Evolutionary conservation across 805 yeast species (phyloP).

Genomic region (Saccharomyces paradoxus): DNA sequence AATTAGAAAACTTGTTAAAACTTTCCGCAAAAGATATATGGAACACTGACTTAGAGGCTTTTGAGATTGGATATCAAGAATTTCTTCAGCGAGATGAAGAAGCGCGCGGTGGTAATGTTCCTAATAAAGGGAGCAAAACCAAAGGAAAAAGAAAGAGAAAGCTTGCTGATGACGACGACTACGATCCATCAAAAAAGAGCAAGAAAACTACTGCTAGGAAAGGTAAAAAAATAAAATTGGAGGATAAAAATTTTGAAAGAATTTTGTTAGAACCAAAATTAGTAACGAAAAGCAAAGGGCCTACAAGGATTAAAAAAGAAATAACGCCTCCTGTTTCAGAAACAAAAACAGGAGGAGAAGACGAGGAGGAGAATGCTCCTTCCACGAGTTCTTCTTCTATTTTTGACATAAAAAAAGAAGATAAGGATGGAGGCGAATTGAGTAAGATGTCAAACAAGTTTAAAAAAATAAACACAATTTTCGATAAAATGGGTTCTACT

Average conservation of each 20-base stretch:
- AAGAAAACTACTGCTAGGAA: constrained; percentile 15
- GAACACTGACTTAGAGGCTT: constrained; percentile 73
- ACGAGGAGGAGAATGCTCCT: neutral
- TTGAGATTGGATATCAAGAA: constrained; percentile 54
- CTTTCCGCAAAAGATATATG: constrained; percentile 81
- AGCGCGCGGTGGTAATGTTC: constrained; percentile 44
- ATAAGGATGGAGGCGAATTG: constrained; percentile 6
- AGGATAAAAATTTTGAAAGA: constrained; percentile 24
- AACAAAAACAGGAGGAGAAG: constrained; percentile 3
- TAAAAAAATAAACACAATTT: constrained; percentile 25
- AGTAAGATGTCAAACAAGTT: constrained; percentile 28
- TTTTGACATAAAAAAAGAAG: constrained; percentile 12
- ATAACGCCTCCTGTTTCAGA: constrained; percentile 5
- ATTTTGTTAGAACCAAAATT: constrained; percentile 22
- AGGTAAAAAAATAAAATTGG: constrained; percentile 17
- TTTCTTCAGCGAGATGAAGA: constrained; percentile 61
- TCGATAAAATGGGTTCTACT: constrained; percentile 13
- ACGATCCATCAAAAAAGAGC: constrained; percentile 19
- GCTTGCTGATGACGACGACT: constrained; percentile 23
- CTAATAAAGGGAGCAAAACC: constrained; percentile 38
- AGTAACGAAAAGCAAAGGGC: constrained; percentile 17
- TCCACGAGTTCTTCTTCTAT: constrained; percentile 11
- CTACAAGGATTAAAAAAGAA: constrained; percentile 21
- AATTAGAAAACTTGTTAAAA: constrained; percentile 55
- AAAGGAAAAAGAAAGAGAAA: constrained; percentile 28